Evolutionary conservation across 345 rosid genomes (phyloP).

Genomic region (Trapa incisa): DNA sequence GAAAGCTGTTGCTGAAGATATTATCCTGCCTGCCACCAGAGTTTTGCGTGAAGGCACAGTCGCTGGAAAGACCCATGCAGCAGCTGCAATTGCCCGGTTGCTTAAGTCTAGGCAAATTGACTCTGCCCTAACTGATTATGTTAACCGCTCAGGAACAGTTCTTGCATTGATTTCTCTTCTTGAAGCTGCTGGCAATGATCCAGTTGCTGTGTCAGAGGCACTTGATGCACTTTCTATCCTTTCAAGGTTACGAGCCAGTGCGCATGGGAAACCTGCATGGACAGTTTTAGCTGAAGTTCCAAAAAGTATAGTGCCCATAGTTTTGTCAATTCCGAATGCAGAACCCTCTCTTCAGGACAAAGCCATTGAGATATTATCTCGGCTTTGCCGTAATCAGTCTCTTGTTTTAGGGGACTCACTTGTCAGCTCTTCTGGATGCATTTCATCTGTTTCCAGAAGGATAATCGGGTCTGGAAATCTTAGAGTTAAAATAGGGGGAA

Average conservation of each 20-base stretch:
- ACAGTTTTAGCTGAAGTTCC: conserved; percentile 80
- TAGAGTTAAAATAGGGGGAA: conserved; percentile 89
- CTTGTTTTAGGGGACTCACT: conserved; percentile 67
- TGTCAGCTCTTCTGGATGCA: conserved; percentile 50
- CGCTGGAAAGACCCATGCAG: conserved; percentile 88
- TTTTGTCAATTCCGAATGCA: conserved; percentile 57
- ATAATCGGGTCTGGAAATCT: conserved; percentile 46
- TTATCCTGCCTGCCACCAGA: conserved; percentile 84
- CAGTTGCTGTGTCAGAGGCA: conserved; percentile 69
- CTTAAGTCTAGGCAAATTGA: conserved; percentile 61
- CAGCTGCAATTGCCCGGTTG: conserved; percentile 89
- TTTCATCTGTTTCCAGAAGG: conserved; percentile 57
- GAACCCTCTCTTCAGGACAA: conserved; percentile 78
- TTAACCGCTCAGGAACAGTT: conserved; percentile 84
- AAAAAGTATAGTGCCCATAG: conserved; percentile 69
- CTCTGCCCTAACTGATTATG: conserved; percentile 63
- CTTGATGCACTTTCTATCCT: conserved; percentile 88
- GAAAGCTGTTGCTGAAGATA: conserved; percentile 61
- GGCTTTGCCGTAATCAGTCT: conserved; percentile 80
- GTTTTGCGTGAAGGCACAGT: conserved; percentile 83
- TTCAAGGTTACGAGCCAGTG: conserved; percentile 51
- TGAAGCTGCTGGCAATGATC: conserved; percentile 57
- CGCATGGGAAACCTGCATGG: conserved; percentile 79
- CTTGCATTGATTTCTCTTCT: conserved; percentile 89
- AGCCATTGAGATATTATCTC: conserved; percentile 82